phyloP scores from a whole-genome alignment of 495 filamentous ascomycete genomes.

The Penicillium goetzii region DNA sequence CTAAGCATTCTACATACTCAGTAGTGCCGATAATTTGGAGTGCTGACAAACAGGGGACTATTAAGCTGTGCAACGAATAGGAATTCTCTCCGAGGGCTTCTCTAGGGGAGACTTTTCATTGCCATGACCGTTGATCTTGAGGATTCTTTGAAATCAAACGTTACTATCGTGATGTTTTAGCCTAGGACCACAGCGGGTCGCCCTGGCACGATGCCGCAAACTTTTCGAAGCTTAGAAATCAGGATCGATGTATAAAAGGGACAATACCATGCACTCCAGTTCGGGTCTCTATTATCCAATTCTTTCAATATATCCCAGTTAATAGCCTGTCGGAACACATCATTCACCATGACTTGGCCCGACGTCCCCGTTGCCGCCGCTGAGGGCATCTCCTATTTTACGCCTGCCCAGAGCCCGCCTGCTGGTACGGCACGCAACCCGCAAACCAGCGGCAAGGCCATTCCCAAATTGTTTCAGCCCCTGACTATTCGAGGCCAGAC shows the following conservation, averaged over 20 bases:
- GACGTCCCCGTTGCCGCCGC: conserved; percentile 49
- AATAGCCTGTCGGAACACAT: background rate
- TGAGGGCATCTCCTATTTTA: conserved; percentile 66
- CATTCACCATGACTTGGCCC: conserved; percentile 34
- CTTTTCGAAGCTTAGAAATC: conserved; percentile 28
- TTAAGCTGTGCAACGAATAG: background rate
- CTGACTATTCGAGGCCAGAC: conserved; percentile 60
- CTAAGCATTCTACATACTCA: background rate
- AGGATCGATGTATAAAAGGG: conserved; percentile 15
- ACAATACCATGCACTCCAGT: background rate
- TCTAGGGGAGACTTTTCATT: background rate
- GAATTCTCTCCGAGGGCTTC: conserved; percentile 1
- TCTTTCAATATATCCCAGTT: background rate
- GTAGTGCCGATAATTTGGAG: background rate
- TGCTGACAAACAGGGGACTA: conserved; percentile 12
- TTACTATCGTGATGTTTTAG: background rate
- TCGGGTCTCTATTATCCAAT: background rate
- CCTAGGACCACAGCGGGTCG: conserved; percentile 11
- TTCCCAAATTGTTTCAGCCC: conserved; percentile 73
- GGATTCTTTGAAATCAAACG: conserved; percentile 5
- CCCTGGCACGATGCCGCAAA: conserved; percentile 7
- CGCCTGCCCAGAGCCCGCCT: conserved; percentile 65
- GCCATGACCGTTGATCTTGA: background rate
- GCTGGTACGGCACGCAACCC: conserved; percentile 67
- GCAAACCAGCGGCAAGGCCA: conserved; percentile 56